phyloP scores from a whole-genome alignment of 208 protist species.

The Wallacemonas sp. region DNA sequence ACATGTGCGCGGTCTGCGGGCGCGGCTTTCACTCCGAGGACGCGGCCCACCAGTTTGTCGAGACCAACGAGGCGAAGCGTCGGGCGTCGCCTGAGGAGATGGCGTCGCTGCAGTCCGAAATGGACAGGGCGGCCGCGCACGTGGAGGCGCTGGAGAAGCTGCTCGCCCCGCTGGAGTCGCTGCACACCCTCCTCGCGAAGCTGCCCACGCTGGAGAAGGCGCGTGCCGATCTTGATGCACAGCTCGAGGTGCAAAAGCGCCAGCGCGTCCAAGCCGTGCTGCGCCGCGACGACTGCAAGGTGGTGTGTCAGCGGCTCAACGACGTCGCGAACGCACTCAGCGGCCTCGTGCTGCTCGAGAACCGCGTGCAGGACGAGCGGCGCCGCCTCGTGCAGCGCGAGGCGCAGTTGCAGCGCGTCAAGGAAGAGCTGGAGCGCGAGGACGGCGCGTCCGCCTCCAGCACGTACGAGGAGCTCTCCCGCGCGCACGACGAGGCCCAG shows the following conservation, averaged over 20 bases:
- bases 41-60: constrained; percentile 39
- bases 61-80: constrained; percentile 36
- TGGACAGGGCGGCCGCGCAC: constrained; percentile 16
- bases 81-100: constrained; percentile 41
- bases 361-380: constrained; percentile 22
- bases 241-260: constrained; percentile 24
- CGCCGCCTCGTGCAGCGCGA: constrained; percentile 16
- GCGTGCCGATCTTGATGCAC: constrained; percentile 12
- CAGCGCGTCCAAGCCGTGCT: constrained; percentile 26
- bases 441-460: neutral
- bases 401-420: constrained; percentile 14
- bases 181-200: constrained; percentile 31
- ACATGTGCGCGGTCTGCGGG: constrained; percentile 66
- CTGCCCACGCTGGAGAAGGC: constrained; percentile 35
- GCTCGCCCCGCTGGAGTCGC: constrained; percentile 32
- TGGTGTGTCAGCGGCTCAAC: constrained; percentile 21
- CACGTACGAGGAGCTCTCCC: constrained; percentile 56
- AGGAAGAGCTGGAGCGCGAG: constrained; percentile 22
- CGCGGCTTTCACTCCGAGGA: constrained; percentile 42
- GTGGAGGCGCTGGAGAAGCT: constrained; percentile 40
- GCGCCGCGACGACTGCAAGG: constrained; percentile 19
- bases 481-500: constrained; percentile 50
- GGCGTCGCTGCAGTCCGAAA: constrained; percentile 25
- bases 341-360: constrained; percentile 24
- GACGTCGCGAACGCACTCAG: constrained; percentile 22